phyloP scores from a whole-genome alignment of 2,329 filamentous ascomycete species.

The Colletotrichum orbiculare region DNA sequence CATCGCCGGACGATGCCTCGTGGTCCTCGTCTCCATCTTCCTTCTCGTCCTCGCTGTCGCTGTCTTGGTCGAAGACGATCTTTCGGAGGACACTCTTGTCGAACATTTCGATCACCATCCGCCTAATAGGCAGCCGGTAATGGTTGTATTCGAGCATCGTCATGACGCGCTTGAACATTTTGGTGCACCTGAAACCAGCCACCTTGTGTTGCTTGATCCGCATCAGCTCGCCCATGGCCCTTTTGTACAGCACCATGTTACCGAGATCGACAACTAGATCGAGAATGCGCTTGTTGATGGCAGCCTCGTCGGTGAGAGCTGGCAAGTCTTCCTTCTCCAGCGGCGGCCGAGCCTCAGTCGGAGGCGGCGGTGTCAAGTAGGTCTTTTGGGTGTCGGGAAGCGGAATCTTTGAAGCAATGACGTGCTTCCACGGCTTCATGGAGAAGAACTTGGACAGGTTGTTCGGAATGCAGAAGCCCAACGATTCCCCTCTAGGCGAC shows the following conservation, averaged over 20 bases:
- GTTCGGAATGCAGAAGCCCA: conserved; percentile 88
- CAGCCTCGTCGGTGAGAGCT: conserved; percentile 66
- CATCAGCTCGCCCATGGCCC: conserved; percentile 83
- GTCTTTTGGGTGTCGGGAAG: conserved; percentile 66
- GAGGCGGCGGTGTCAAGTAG: conserved; percentile 56
- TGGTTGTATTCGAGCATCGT: conserved; percentile 88
- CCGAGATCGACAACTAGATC: conserved; percentile 88
- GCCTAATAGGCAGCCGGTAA: conserved; percentile 85
- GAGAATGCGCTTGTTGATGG: conserved; percentile 82
- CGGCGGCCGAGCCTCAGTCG: conserved; percentile 53
- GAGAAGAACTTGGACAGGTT: conserved; percentile 84
- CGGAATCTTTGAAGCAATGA: conserved; percentile 56
- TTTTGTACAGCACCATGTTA: conserved; percentile 92
- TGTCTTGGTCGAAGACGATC: conserved; percentile 84
- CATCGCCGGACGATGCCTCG: conserved; percentile 55
- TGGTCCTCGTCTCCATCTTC: conserved; percentile 60
- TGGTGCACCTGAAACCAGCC: conserved; percentile 78
- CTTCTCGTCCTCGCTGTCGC: conserved; percentile 72
- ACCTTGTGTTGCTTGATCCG: conserved; percentile 82
- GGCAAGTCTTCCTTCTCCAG: conserved; percentile 55
- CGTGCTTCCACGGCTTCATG: conserved; percentile 69
- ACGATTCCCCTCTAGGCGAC: conserved; percentile 81
- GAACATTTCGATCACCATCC: conserved; percentile 93
- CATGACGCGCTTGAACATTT: conserved; percentile 87
- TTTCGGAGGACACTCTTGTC: conserved; percentile 88